phyloP scores from a whole-genome alignment of 495 filamentous ascomycete genomes.

The Chaetomium fimeti region DNA sequence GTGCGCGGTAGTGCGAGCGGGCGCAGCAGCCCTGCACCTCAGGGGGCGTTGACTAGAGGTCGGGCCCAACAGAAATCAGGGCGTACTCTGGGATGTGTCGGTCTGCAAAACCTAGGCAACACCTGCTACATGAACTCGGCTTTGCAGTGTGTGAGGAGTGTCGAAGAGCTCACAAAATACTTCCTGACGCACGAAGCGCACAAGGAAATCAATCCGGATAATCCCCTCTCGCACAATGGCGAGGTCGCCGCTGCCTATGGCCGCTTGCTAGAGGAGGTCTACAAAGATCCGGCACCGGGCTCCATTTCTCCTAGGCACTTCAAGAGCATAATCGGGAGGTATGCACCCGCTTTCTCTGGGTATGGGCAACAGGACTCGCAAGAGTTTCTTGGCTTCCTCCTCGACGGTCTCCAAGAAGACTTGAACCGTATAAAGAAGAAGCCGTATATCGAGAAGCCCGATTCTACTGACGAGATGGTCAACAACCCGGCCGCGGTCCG shows the following conservation, averaged over 20 bases:
- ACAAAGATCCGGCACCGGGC: conserved; percentile 56
- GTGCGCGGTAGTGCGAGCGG: conserved; percentile 48
- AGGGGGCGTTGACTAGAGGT: conserved; percentile 60
- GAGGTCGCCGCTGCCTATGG: conserved; percentile 80
- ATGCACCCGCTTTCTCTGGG: conserved; percentile 82
- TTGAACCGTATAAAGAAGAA: conserved; percentile 92
- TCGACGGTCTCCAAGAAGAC: conserved; percentile 93
- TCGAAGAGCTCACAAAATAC: conserved; percentile 88
- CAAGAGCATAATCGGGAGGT: conserved; percentile 75
- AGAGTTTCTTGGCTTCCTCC: conserved; percentile 93
- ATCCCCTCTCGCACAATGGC: conserved; percentile 80
- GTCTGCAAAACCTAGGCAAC: conserved; percentile 87
- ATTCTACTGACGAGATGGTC: conserved; percentile 96
- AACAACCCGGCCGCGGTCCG: conserved; percentile 71
- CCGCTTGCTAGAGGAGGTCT: conserved; percentile 69
- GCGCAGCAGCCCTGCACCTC: conserved; percentile 62
- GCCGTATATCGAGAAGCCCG: conserved; percentile 95
- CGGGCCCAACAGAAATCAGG: conserved; percentile 60
- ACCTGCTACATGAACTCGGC: conserved; percentile 99
- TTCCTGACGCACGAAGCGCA: conserved; percentile 75
- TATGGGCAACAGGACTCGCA: conserved; percentile 97
- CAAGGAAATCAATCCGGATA: conserved; percentile 75
- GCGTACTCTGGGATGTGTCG: conserved; percentile 68
- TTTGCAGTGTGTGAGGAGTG: conserved; percentile 84
- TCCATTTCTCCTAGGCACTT: conserved; percentile 73